Conservation (phyloP, 805 yeast genomes). For the Cyberlindnera samutprakarnensis region DNA sequence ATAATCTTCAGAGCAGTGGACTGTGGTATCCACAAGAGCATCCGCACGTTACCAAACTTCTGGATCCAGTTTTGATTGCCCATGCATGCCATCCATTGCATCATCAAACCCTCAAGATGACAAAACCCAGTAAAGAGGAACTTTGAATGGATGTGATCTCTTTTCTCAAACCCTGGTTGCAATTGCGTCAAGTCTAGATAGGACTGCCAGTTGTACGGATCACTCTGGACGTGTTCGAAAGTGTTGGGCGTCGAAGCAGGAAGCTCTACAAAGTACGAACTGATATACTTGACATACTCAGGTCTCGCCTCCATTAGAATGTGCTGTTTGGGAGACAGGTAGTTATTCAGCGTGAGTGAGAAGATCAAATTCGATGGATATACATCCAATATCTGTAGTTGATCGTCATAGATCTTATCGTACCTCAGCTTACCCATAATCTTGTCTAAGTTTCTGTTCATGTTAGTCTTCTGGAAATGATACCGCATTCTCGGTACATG, state of each 20-base stretch:
- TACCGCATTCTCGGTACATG: background rate
- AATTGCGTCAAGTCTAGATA: constrained; percentile 43
- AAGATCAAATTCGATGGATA: constrained; percentile 55
- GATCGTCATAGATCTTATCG: constrained; percentile 23
- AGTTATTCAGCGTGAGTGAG: constrained; percentile 53
- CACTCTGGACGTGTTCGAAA: constrained; percentile 28
- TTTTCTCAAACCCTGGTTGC: constrained; percentile 26
- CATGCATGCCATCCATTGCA: constrained; percentile 69
- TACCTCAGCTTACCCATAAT: constrained; percentile 42
- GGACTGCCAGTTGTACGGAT: constrained; percentile 67
- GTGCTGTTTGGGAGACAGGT: constrained; percentile 56
- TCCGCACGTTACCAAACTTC: constrained; percentile 62
- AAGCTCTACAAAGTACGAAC: constrained; percentile 3
- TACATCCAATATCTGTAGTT: constrained; percentile 48
- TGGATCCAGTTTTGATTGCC: constrained; percentile 70
- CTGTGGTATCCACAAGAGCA: constrained; percentile 63
- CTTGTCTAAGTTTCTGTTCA: constrained; percentile 7
- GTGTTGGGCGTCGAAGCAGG: constrained; percentile 1
- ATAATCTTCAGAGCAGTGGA: constrained; percentile 54
- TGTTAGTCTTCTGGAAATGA: constrained; percentile 4
- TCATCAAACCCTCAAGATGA: constrained; percentile 57
- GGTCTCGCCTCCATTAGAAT: constrained; percentile 49
- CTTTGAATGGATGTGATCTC: constrained; percentile 41
- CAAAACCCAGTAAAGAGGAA: constrained; percentile 55
- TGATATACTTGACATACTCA: constrained; percentile 18